phyloP scores from a whole-genome alignment of 2,329 filamentous ascomycete species.

The Xylaria sp. region DNA sequence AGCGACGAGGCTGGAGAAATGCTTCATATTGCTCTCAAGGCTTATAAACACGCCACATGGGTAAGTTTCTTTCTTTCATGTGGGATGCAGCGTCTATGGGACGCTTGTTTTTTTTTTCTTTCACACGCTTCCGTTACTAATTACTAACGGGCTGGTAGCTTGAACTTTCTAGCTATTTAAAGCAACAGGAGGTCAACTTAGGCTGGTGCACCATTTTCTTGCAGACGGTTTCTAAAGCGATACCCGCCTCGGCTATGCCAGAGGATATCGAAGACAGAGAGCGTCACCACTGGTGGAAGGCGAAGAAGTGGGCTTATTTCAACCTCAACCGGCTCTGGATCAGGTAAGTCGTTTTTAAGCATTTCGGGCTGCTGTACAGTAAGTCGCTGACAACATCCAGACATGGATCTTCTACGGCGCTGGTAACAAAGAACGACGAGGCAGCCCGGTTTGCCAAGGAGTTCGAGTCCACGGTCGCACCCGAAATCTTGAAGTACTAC shows the following conservation, averaged over 20 bases:
- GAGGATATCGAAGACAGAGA: conserved; percentile 82
- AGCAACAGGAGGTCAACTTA: conserved; percentile 76
- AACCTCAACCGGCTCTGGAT: conserved; percentile 95
- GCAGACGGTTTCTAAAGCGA: conserved; percentile 77
- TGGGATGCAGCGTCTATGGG: background rate
- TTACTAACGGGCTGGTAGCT: conserved; percentile 53
- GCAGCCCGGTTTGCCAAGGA: conserved; percentile 79
- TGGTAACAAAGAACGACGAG: conserved; percentile 72
- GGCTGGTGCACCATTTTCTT: conserved; percentile 96
- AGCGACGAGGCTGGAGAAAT: conserved; percentile 95
- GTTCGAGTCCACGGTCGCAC: conserved; percentile 86
- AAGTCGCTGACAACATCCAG: conserved; percentile 41
- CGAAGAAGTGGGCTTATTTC: conserved; percentile 99
- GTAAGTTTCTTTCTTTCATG: conserved; percentile 45
- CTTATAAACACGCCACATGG: conserved; percentile 97
- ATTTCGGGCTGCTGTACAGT: background rate
- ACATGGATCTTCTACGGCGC: conserved; percentile 68
- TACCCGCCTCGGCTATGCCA: conserved; percentile 70
- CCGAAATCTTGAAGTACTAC: conserved; percentile 94
- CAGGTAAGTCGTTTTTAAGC: conserved; percentile 47
- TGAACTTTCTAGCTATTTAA: conserved; percentile 73
- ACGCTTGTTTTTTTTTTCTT: background rate
- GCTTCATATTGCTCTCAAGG: conserved; percentile 89
- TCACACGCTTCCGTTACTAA: conserved; percentile 13
- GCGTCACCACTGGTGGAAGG: conserved; percentile 98